Evolutionary conservation across 306 rosid species (phyloP).

Genomic region (Quercus engelmannii): DNA sequence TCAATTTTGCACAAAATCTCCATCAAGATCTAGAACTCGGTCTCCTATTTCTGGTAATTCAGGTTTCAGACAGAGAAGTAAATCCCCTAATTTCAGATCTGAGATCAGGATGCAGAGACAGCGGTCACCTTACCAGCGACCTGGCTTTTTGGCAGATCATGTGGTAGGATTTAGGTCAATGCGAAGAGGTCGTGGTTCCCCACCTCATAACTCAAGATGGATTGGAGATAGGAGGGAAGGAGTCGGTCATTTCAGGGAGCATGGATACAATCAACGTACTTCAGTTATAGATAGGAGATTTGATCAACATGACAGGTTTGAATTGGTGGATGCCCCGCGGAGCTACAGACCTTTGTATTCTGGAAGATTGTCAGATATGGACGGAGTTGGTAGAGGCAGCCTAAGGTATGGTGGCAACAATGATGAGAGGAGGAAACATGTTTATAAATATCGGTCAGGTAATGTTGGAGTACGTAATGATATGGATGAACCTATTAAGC

Average conservation of each 20-base stretch:
- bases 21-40: conserved; percentile 1
- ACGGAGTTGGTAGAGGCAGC: conserved; percentile 1
- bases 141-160: not conserved
- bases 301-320: not conserved
- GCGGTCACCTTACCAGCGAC: conserved; percentile 3
- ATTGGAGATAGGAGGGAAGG: conserved; percentile 4
- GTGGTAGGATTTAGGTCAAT: not conserved
- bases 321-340: not conserved
- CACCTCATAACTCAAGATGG: not conserved
- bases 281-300: not conserved
- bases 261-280: conserved; percentile 2
- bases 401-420: not conserved
- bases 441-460: not conserved
- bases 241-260: not conserved
- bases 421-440: not conserved
- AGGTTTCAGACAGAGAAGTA: not conserved
- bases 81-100: not conserved
- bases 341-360: not conserved
- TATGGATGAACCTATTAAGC: not conserved
- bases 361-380: not conserved
- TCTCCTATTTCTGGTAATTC: not conserved
- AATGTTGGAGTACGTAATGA: not conserved
- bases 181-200: not conserved
- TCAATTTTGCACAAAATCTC: not conserved
- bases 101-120: not conserved